phyloP scores from a whole-genome alignment of 2,329 filamentous ascomycete genomes.

The Pseudocercospora macadamiae region DNA sequence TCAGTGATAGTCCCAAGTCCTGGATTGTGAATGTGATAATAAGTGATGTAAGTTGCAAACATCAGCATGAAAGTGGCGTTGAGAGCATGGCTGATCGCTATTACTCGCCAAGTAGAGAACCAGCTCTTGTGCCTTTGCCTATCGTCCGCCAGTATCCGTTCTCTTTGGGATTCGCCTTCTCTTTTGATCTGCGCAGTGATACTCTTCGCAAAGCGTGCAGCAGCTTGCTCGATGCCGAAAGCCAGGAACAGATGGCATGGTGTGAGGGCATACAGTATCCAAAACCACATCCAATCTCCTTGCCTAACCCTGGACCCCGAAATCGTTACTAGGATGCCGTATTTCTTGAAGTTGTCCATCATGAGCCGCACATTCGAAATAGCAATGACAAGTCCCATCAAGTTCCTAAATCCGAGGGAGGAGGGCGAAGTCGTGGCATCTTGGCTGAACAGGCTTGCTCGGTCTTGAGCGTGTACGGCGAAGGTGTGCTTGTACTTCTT shows the following conservation, averaged over 20 bases:
- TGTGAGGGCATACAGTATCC: slow-evolving; percentile 78
- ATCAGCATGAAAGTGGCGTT: slow-evolving; percentile 82
- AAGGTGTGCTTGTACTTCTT: slow-evolving; percentile 90
- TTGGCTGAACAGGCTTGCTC: slow-evolving; percentile 81
- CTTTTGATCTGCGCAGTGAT: slow-evolving; percentile 62
- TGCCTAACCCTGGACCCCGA: slow-evolving; percentile 51
- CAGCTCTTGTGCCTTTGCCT: slow-evolving; percentile 27
- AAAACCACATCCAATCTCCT: slow-evolving; percentile 34
- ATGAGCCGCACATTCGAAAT: slow-evolving; percentile 91
- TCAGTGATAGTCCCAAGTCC: slow-evolving; percentile 90
- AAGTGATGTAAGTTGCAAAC: slow-evolving; percentile 83
- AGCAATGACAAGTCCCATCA: slow-evolving; percentile 92
- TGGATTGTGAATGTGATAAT: slow-evolving; percentile 88
- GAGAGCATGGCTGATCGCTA: slow-evolving; percentile 74
- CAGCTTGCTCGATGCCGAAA: slow-evolving; percentile 83
- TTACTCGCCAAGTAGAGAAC: slow-evolving; percentile 70
- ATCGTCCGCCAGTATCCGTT: slow-evolving; percentile 60
- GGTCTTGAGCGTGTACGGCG: slow-evolving; percentile 73
- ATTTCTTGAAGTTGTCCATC: slow-evolving; percentile 97
- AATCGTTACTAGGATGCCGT: slow-evolving; percentile 91
- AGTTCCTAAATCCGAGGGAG: slow-evolving; percentile 90
- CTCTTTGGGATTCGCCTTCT: slow-evolving; percentile 31
- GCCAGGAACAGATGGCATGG: slow-evolving; percentile 89
- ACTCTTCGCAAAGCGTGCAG: slow-evolving; percentile 75
- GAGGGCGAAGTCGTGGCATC: slow-evolving; percentile 76